Evolutionary conservation across 2,329 filamentous ascomycete genomes (phyloP).

Genomic region (Microsporum audouinii): DNA sequence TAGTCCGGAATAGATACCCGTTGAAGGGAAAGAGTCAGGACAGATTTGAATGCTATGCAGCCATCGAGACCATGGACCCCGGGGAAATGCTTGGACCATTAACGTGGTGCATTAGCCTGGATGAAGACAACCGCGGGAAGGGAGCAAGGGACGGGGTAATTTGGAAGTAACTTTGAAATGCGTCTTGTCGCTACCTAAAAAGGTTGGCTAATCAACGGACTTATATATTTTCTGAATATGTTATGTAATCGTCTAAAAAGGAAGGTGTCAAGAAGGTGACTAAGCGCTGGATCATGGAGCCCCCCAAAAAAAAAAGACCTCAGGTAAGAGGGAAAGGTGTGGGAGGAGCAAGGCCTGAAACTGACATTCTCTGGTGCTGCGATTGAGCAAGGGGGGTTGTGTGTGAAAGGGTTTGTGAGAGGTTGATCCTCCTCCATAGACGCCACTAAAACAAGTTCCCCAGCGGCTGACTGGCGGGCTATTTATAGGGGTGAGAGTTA

Average conservation of each 20-base stretch:
- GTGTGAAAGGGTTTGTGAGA: too few species aligned
- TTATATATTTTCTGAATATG: background rate
- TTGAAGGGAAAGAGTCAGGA: background rate
- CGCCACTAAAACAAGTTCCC: background rate
- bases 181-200: background rate
- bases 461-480: slow-evolving; percentile 1
- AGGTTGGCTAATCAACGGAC: background rate
- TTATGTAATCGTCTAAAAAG: background rate
- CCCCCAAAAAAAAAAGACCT: too few species aligned
- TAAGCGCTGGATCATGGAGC: background rate
- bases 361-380: too few species aligned
- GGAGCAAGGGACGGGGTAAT: background rate
- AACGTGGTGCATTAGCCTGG: background rate
- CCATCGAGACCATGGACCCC: background rate
- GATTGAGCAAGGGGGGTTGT: too few species aligned
- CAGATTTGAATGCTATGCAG: background rate
- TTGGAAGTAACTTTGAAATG: background rate
- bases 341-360: too few species aligned
- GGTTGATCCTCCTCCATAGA: background rate
- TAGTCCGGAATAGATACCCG: background rate
- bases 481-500: background rate
- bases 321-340: too few species aligned
- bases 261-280: background rate
- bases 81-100: background rate
- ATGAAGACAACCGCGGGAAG: background rate